Base-by-base conservation (phyloP, 257 asterid species). In the Jaltomata sinuosa region DNA sequence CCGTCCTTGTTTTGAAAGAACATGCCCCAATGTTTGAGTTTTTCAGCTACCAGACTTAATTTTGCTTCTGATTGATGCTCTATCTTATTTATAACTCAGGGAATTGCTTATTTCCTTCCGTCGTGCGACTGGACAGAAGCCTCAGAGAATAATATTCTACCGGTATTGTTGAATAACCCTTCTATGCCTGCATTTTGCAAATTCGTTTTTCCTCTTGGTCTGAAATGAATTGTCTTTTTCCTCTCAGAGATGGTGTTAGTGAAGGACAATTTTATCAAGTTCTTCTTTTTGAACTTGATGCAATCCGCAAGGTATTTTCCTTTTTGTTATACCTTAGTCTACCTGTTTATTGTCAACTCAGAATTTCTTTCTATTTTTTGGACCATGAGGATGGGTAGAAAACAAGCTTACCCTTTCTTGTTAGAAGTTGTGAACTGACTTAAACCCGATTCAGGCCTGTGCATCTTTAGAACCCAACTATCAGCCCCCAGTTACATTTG, bases 241-340 rank as follows among this genome's bases (percentile, higher is more conserved):
- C 76, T 25, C 84, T n/a, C 88, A 96, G 98, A 86, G 99, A 96
- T 89, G 98, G 99, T 18, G 99, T 96, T 3, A 96, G 99, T 65
- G 99, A 96, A 85, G 99, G 99, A 21, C 99, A 96, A 81, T 96
- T 96, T 85, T 94, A 96, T 84, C 99, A 96, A 89, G 98, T 96
- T 25, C 84, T 96, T 87, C 97, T 96, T 42, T 92, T 90, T 85
- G 99, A 96, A 84, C 98, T 96, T 19, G 98, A 96, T 87, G 99
- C 99, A 10, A 96, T 96, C 72, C 95, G 98, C 53, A 93, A 91
- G 98, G 99, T 94, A 86, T 68, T 49, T 77, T 34, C 80, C 29
- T 47, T 83, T 79, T 29, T 36, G 78, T 32, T 67, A 3, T 57
- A 31, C 22, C 29, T 11, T 80, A 47, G 50, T 52, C 57, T 36